Conservation (phyloP, 1,139 yeast species). For the Kluyveromyces sp. region DNA sequence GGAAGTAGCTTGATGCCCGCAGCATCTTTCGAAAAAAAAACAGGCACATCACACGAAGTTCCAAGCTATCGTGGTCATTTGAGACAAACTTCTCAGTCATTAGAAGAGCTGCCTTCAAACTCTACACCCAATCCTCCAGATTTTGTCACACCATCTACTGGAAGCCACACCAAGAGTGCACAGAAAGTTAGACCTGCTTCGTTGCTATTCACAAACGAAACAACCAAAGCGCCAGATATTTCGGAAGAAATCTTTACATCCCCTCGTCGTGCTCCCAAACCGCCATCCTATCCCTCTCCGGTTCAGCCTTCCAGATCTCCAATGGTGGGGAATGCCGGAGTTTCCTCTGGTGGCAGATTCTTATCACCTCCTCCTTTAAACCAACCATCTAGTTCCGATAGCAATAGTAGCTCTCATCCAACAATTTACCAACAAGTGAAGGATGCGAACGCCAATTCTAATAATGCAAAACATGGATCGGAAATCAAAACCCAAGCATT, state of each 20-base stretch:
- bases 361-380: slow-evolving; percentile 4
- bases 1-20: slow-evolving; percentile 29
- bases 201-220: slow-evolving; percentile 2
- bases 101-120: slow-evolving; percentile 38
- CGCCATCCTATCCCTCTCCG: slow-evolving; percentile 47
- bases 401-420: slow-evolving; percentile 18
- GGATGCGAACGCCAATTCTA: neutral
- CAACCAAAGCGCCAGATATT: slow-evolving; percentile 7
- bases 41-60: neutral
- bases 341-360: slow-evolving; percentile 1
- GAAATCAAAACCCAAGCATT: slow-evolving; percentile 1
- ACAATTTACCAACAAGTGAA: slow-evolving; percentile 19
- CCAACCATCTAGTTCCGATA: neutral
- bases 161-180: slow-evolving; percentile 14
- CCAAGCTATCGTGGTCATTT: slow-evolving; percentile 31
- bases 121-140: slow-evolving; percentile 13
- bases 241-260: slow-evolving; percentile 38
- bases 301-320: slow-evolving; percentile 34
- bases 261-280: slow-evolving; percentile 59
- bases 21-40: slow-evolving; percentile 22
- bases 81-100: slow-evolving; percentile 45
- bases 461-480: slow-evolving; percentile 2
- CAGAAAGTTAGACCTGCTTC: slow-evolving; percentile 6
- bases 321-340: slow-evolving; percentile 10
- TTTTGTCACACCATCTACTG: slow-evolving; percentile 21